Evolutionary conservation across 2,329 filamentous ascomycete genomes (phyloP), one percentile per base, ranked within the genome.

Genomic region (Cercospora sesami): DNA sequence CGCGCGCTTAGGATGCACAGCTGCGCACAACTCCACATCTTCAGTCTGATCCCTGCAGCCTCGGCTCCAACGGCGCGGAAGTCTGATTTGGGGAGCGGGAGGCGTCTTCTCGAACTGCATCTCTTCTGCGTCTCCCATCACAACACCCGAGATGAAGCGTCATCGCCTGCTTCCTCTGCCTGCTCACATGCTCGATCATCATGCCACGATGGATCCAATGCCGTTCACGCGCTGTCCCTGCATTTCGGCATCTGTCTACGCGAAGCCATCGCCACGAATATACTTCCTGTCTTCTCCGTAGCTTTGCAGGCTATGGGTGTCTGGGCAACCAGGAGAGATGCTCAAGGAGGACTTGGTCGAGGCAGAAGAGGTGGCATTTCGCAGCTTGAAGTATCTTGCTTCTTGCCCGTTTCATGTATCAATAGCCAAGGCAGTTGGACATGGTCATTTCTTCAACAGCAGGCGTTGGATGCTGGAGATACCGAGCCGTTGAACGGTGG

Each of bases 121-220:
- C 18, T 36, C 33, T 31, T 14, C 33, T 36, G 33, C 12, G 45
- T 62, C 60, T 62, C 36, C 23, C 60, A 31, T 8, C 48, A 63
- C 61, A 57, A 63, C 62, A 42, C 10, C 60, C 60, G 60, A 53
- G 51, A 58, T 58, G 62, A 28, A 21, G 33, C 31, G 23, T 59
- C 62, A 64, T 64, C 26, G 30, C 45, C 9, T n/a, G 3, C 12
- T 36, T 5, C 5, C 10, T 14, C 33, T 3, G 5, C 5, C 33
- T n/a, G 28, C n/a, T 33, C 16, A 31, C 26, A 30, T 36, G 28
- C 1, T 21, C 28, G 5, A 30, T 31, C 51, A 23, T 26, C 51
- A 16, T 48, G 21, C 55, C 55, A 36, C 55, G 55, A 31, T 58
- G 55, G 28, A 30, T 4, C 16, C 3, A 7, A 36, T 58, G 28